These are phyloP conservation scores for Saprolegnia diclina DNA, from an alignment of 352 stramenopile genomes.

Conservation along the genomic window DNA sequence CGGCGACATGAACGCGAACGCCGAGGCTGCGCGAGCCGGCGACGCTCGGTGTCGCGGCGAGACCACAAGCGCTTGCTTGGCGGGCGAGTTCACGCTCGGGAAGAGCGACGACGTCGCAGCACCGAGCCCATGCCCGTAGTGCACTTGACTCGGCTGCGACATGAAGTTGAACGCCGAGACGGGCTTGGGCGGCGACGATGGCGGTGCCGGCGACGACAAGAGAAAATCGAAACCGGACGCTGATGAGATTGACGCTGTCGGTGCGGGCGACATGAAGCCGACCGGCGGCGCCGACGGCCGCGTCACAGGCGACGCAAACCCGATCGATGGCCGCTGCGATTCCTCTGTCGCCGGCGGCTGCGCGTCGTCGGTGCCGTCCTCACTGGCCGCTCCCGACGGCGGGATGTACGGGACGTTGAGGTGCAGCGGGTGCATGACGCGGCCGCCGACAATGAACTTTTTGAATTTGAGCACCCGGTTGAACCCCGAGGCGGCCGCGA, in stretches of 20 bases:
- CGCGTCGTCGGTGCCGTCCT: not conserved
- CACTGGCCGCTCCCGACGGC: conserved; percentile 31
- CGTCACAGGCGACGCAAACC: not conserved
- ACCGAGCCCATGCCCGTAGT: conserved; percentile 21
- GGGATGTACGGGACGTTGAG: conserved; percentile 65
- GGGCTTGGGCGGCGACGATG: not conserved
- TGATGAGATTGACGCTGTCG: not conserved
- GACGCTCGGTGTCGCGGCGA: conserved; percentile 32
- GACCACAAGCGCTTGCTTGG: conserved; percentile 31
- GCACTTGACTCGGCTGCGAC: conserved; percentile 4
- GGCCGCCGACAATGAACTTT: conserved; percentile 70
- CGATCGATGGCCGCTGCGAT: not conserved
- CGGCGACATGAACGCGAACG: conserved; percentile 13
- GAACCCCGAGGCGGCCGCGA: conserved; percentile 46
- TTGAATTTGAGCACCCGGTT: conserved; percentile 79
- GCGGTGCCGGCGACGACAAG: conserved; percentile 3
- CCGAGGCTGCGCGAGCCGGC: not conserved
- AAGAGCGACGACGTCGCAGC: conserved; percentile 7
- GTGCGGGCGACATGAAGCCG: not conserved
- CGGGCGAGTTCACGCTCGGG: conserved; percentile 22
- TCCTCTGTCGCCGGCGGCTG: not conserved
- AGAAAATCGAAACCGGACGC: conserved; percentile 6
- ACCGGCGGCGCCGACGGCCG: not conserved
- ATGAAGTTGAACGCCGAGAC: conserved; percentile 8
- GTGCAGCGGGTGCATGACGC: conserved; percentile 64